Conservation (phyloP, 139 green algal species). For the Picochlorum sp. region DNA sequence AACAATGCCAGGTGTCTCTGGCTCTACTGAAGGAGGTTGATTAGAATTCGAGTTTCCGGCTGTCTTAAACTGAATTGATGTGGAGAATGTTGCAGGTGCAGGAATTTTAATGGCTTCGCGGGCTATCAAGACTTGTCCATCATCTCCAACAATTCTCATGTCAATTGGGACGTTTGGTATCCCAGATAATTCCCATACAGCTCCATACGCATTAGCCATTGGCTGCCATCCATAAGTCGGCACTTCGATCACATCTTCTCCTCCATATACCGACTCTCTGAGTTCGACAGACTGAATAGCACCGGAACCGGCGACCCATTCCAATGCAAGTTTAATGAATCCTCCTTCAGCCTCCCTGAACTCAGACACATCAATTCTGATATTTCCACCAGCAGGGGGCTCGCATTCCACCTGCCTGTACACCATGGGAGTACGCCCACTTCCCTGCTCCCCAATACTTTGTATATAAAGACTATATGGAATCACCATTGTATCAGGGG, state of each 20-base stretch:
- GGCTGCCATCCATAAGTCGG: too few relatives aligned
- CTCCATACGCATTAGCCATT: background rate
- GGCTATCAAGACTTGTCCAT: background rate
- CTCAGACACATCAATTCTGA: constrained; percentile 3
- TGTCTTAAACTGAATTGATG: background rate
- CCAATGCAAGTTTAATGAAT: constrained; percentile 12
- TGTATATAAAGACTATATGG: too few relatives aligned
- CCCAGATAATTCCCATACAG: background rate
- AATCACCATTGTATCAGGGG: too few relatives aligned
- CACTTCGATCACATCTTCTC: too few relatives aligned
- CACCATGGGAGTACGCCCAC: too few relatives aligned
- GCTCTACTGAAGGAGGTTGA: too few relatives aligned
- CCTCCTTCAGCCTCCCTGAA: constrained; percentile 10
- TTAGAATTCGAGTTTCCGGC: too few relatives aligned
- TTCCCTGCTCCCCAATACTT: too few relatives aligned
- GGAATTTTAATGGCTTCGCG: too few relatives aligned
- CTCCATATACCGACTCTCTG: background rate
- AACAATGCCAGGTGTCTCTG: too few relatives aligned
- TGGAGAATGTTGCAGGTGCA: background rate
- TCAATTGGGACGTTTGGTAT: background rate
- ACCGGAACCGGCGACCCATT: constrained; percentile 7
- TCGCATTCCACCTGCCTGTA: constrained; percentile 16
- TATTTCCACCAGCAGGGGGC: background rate
- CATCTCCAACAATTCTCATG: background rate
- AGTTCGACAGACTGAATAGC: constrained; percentile 8